Percentiles rank a stretch among this genome's conserved stretches.
These are phyloP conservation scores for Ilyonectria sp. DNA, from an alignment of 2,329 filamentous ascomycete genomes.

Conservation along the genomic window DNA sequence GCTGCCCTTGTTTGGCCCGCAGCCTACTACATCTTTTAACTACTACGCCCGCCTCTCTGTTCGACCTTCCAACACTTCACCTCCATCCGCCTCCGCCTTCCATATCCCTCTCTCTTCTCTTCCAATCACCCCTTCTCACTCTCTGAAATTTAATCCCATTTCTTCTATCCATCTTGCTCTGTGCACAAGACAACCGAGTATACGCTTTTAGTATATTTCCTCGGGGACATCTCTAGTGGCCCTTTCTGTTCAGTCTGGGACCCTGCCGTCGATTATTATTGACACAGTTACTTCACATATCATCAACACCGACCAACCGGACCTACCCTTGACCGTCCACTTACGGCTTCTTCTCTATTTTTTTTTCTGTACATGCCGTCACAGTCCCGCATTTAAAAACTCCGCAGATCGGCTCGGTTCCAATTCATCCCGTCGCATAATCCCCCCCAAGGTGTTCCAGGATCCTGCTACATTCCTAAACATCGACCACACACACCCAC, in stretches of 20 bases:
- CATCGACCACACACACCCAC: slow-evolving; percentile 42
- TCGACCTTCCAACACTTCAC: slow-evolving; percentile 5
- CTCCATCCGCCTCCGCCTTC: slow-evolving; percentile 27
- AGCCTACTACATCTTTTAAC: slow-evolving; percentile 47
- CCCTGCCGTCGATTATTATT: slow-evolving; percentile 18
- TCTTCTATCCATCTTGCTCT: not conserved
- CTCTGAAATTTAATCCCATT: not conserved
- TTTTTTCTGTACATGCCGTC: slow-evolving; percentile 32
- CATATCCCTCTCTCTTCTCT: slow-evolving; percentile 24
- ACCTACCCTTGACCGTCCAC: slow-evolving; percentile 27
- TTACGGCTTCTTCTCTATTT: slow-evolving; percentile 20
- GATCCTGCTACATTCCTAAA: slow-evolving; percentile 47
- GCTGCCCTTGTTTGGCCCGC: slow-evolving; percentile 47
- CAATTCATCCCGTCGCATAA: slow-evolving; percentile 37
- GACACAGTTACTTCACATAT: slow-evolving; percentile 27
- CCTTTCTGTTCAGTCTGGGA: slow-evolving; percentile 11
- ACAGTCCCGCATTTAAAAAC: slow-evolving; percentile 34
- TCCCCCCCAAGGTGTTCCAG: slow-evolving; percentile 31
- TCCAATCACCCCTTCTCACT: slow-evolving; percentile 13
- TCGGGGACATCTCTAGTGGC: not conserved
- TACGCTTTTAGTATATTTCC: not conserved
- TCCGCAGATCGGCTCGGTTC: slow-evolving; percentile 42
- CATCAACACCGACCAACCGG: slow-evolving; percentile 20
- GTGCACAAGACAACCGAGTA: slow-evolving; percentile 18
- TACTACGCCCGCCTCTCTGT: slow-evolving; percentile 33